These are phyloP conservation scores for Mycothermus thermophilus DNA, from an alignment of 495 filamentous ascomycete species.

Conservation along the genomic window DNA sequence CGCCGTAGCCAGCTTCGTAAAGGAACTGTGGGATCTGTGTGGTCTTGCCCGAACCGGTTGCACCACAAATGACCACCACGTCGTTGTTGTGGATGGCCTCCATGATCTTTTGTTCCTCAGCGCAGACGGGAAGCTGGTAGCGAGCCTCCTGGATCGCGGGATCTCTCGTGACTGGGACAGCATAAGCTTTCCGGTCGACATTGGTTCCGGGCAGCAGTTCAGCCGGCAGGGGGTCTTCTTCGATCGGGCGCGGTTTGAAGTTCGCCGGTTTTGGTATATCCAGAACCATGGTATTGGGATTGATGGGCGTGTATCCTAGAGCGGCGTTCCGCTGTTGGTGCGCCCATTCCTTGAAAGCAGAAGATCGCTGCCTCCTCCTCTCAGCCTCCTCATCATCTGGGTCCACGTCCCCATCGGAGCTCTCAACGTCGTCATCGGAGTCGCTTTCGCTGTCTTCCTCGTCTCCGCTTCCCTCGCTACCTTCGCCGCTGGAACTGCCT, in stretches of 20 bases:
- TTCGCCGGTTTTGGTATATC: constrained; percentile 34
- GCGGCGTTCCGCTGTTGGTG: constrained; percentile 70
- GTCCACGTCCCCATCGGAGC: constrained; percentile 15
- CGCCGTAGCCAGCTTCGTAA: constrained; percentile 85
- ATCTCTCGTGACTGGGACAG: constrained; percentile 55
- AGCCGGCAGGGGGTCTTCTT: constrained; percentile 63
- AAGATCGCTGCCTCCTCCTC: constrained; percentile 27
- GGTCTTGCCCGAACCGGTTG: constrained; percentile 93
- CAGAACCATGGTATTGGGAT: constrained; percentile 15
- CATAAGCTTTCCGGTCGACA: constrained; percentile 57
- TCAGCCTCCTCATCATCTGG: constrained; percentile 20
- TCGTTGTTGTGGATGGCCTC: constrained; percentile 87
- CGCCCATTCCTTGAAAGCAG: constrained; percentile 93
- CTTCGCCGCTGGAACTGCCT: constrained; percentile 3
- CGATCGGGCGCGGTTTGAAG: constrained; percentile 46
- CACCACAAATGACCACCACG: constrained; percentile 82
- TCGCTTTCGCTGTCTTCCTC: constrained; percentile 13
- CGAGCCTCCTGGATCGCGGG: constrained; percentile 63
- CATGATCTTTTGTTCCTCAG: constrained; percentile 96
- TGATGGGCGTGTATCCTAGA: constrained; percentile 33
- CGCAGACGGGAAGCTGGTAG: constrained; percentile 74
- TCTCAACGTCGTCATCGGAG: constrained; percentile 17
- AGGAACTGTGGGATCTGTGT: constrained; percentile 95
- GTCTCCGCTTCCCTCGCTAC: constrained; percentile 10
- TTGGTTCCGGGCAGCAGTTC: constrained; percentile 55